phyloP scores from a whole-genome alignment of 2,329 filamentous ascomycete genomes.

The Helminthosporium solani region DNA sequence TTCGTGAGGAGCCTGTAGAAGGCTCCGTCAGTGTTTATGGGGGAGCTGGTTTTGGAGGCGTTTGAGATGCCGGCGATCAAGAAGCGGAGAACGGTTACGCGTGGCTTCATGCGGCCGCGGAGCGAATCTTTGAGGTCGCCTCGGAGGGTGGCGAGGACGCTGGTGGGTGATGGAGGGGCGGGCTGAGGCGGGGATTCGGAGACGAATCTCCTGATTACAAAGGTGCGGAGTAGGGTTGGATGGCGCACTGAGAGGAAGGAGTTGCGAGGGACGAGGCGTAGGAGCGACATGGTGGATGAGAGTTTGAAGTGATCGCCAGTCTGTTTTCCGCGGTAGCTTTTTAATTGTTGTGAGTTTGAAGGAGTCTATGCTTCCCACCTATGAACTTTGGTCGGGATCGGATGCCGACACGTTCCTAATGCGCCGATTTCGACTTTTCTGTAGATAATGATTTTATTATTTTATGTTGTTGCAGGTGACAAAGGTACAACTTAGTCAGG shows the following conservation, averaged over 20 bases:
- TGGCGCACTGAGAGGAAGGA: slow-evolving; percentile 16
- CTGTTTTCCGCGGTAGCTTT: too few relatives aligned
- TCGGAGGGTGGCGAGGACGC: slow-evolving; percentile 47
- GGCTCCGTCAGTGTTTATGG: slow-evolving; percentile 70
- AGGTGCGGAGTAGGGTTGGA: slow-evolving; percentile 23
- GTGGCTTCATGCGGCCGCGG: slow-evolving; percentile 54
- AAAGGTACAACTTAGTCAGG: too few relatives aligned
- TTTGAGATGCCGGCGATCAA: slow-evolving; percentile 72
- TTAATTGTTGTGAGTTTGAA: too few relatives aligned
- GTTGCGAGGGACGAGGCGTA: slow-evolving; percentile 24
- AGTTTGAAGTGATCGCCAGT: not conserved
- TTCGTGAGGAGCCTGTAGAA: slow-evolving; percentile 68
- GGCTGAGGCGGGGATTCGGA: slow-evolving; percentile 21
- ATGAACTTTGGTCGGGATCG: too few relatives aligned
- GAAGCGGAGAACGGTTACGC: slow-evolving; percentile 67
- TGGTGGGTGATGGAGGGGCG: slow-evolving; percentile 16
- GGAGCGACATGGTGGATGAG: slow-evolving; percentile 26
- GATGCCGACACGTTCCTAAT: too few relatives aligned
- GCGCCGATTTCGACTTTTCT: too few relatives aligned
- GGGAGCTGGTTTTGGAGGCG: slow-evolving; percentile 69
- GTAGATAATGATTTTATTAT: too few relatives aligned
- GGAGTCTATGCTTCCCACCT: too few relatives aligned
- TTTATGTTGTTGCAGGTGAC: too few relatives aligned
- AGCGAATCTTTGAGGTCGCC: slow-evolving; percentile 51
- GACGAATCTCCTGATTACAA: too few relatives aligned